Base-by-base conservation (phyloP, 2,329 filamentous ascomycete species). In the Aspergillus fijiensis region DNA sequence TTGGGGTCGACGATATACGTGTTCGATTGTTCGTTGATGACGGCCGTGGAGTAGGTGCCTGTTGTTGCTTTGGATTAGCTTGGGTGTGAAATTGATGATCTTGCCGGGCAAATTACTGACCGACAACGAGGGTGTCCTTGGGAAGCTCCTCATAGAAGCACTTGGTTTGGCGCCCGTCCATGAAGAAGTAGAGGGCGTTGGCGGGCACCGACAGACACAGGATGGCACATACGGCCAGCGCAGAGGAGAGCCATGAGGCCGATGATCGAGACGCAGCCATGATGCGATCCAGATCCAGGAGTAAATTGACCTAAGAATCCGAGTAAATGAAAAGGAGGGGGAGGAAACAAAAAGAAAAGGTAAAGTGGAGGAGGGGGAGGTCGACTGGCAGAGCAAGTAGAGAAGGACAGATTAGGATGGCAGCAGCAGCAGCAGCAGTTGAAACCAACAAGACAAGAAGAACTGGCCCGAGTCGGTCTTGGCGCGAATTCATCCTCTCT, bases 111-210 rank as follows among this genome's bases (percentile, higher is more conserved):
- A 29, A 56, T 58, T 47, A 68, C 85, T 63, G 82, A 89, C 87
- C 95, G 61, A 97, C 93, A 58, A 99, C 94, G 60, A 99, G 82
- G 14, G 95, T 98, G 77, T 96, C 94, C 83, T 98, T 97, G 67
- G 95, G 93, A 61, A 99, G 85, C 79, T 98, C 94, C 81, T 99
- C 95, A 80, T 90, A 96, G 87, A 99, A 99, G 81, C 95, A 99
- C 81, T 96, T 97, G 68, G 91, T 89, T 66, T 86, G 81, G 53
- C 85, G 85, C 71, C 90, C 91, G 76, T 98, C 92, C 77, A 98
- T 88, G 82, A 90, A 98, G 84, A 99, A 96, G 87, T 96, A 94
- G 60, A 99, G 85, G 59, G 93, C 92, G 74, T 92, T 89, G 63
- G 89, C 87, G 61, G 87, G 87, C 39, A 83, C 73, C 51, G 84